phyloP scores from a whole-genome alignment of 495 filamentous ascomycete genomes.

The Durotheca rogersii region DNA sequence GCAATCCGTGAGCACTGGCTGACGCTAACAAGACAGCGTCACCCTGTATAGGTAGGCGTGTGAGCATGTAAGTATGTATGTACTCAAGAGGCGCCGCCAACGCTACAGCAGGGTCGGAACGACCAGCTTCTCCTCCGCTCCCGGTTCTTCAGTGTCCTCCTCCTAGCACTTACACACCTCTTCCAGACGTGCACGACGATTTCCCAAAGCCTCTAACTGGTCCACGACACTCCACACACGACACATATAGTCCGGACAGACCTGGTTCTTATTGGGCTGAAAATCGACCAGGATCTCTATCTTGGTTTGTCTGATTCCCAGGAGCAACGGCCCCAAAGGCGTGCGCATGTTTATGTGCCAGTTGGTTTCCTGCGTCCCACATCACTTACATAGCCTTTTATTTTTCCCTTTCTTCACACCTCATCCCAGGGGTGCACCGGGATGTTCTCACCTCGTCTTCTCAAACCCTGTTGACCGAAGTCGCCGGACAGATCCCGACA shows the following conservation, averaged over 20 bases:
- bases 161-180: conserved; percentile 3
- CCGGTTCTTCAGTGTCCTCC: no score
- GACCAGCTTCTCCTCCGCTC: no score
- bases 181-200: no score
- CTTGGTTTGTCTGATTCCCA: conserved; percentile 15
- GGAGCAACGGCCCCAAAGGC: no score
- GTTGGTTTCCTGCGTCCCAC: conserved; percentile 14
- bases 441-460: conserved; percentile 16
- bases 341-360: no score
- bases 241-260: conserved; percentile 24
- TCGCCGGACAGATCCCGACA: conserved; percentile 22
- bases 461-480: conserved; percentile 15
- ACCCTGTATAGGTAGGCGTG: conserved; percentile 5
- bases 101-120: no score
- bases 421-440: conserved; percentile 7
- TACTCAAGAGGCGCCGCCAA: no score
- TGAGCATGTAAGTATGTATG: no score
- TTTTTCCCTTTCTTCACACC: neutral
- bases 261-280: conserved; percentile 20
- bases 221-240: conserved; percentile 25
- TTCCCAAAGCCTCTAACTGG: conserved; percentile 16
- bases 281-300: conserved; percentile 14
- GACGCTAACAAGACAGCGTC: conserved; percentile 19
- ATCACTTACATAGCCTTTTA: conserved; percentile 3
- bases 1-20: conserved; percentile 10